A percentile compares a stretch with the other conserved stretches of the same genome.
Conservation (phyloP, 306 rosid genomes). For the Citrullus colocynthis region DNA sequence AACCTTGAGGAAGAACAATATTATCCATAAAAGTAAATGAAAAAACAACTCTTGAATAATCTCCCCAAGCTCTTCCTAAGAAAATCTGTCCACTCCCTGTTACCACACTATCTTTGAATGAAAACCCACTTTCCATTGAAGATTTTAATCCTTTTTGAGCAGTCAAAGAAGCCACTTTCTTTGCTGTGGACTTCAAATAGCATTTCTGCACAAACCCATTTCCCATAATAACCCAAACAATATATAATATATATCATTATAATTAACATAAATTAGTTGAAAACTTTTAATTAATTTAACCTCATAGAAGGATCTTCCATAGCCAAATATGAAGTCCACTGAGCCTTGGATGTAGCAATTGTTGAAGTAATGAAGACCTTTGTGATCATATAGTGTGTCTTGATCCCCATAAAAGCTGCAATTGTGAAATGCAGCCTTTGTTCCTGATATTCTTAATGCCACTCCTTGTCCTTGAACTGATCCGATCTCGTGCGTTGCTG, state of each 20-base stretch:
- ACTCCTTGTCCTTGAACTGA: constrained; percentile 39
- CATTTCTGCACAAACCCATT: constrained; percentile 40
- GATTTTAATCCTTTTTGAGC: constrained; percentile 51
- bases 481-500: constrained; percentile 33
- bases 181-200: constrained; percentile 33
- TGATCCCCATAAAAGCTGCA: constrained; percentile 55
- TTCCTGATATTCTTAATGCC: constrained; percentile 54
- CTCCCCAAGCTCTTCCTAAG: constrained; percentile 80
- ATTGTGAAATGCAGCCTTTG: constrained; percentile 49
- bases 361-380: constrained; percentile 60
- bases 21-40: constrained; percentile 60
- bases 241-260: too few species aligned
- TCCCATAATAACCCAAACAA: too few species aligned
- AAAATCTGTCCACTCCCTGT: constrained; percentile 50
- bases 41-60: constrained; percentile 62
- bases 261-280: neutral
- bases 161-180: constrained; percentile 48
- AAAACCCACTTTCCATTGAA: constrained; percentile 58
- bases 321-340: constrained; percentile 63
- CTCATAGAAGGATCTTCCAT: constrained; percentile 56
- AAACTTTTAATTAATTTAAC: constrained; percentile 9
- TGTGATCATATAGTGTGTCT: constrained; percentile 67
- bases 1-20: constrained; percentile 43
- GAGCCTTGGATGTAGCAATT: constrained; percentile 63
- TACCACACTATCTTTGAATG: constrained; percentile 37